Percentiles rank a stretch among this genome's conserved stretches.
phyloP scores from a whole-genome alignment of 805 yeast genomes.

The Spathaspora girioi region DNA sequence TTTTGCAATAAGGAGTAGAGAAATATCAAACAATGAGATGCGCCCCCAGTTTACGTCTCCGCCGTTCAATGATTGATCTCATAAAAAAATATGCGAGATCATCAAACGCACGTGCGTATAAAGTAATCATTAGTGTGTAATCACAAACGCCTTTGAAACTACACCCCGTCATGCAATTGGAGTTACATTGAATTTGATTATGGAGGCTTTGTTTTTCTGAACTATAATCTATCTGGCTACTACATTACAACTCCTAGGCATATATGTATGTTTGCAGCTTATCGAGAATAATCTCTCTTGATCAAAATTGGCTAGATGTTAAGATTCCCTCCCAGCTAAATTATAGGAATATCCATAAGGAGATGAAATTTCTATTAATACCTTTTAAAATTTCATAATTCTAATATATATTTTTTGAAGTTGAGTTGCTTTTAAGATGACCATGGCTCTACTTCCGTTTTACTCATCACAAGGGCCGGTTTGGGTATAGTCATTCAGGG shows the following conservation, averaged over 20 bases:
- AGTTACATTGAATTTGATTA: not conserved
- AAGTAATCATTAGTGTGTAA: not conserved
- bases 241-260: too few relatives aligned
- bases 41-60: not conserved
- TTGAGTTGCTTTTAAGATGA: not conserved
- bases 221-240: not conserved
- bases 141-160: not conserved
- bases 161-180: not conserved
- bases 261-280: too few relatives aligned
- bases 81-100: not conserved
- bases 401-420: not conserved
- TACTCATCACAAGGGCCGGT: not conserved
- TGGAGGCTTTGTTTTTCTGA: not conserved
- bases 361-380: not conserved
- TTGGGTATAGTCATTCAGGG: not conserved
- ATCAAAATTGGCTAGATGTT: not conserved
- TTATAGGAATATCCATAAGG: not conserved
- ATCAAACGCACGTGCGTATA: not conserved
- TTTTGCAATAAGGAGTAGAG: not conserved
- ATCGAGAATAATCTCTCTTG: not conserved
- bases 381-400: not conserved
- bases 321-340: not conserved
- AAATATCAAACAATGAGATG: not conserved
- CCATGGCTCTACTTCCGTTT: not conserved
- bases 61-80: not conserved